Percentiles rank a stretch among this genome's conserved stretches.
phyloP scores from a whole-genome alignment of 192 early-diverging fungal species.

The Coemansia sp. region DNA sequence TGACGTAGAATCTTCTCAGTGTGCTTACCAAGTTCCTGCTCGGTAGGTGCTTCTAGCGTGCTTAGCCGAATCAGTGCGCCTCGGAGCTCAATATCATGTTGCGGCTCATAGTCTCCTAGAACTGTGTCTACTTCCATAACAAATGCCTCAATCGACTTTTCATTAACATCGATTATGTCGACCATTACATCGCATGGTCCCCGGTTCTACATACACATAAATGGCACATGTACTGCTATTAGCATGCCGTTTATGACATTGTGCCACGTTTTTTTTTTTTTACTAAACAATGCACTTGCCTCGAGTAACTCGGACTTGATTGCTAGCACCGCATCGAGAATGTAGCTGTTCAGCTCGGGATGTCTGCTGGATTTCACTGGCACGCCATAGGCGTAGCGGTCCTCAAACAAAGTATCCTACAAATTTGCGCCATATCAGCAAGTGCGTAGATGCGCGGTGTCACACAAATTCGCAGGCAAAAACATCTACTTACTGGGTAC shows the following conservation, averaged over 20 bases:
- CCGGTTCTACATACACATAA: conserved; percentile 16
- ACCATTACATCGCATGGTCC: conserved; percentile 35
- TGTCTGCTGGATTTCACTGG: conserved; percentile 58
- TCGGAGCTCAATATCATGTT: conserved; percentile 40
- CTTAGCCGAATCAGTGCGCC: conserved; percentile 37
- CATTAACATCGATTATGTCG: conserved; percentile 32
- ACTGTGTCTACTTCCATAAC: conserved; percentile 34
- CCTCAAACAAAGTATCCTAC: conserved; percentile 53
- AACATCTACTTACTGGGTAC: conserved; percentile 36
- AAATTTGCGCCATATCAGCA: background rate
- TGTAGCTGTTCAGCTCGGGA: conserved; percentile 57
- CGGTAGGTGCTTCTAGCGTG: conserved; percentile 29
- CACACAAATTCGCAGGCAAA: background rate
- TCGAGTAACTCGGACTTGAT: conserved; percentile 41
- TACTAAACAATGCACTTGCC: conserved; percentile 20
- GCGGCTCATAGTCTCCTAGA: conserved; percentile 22
- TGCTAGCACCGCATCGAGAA: conserved; percentile 43
- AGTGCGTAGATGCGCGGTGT: background rate
- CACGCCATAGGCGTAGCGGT: conserved; percentile 49
- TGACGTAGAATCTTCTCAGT: background rate
- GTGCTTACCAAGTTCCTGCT: conserved; percentile 22
- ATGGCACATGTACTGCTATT: background rate
- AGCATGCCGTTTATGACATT: background rate
- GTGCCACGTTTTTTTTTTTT: background rate
- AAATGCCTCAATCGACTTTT: conserved; percentile 32